A percentile compares a stretch with the other conserved stretches of the same genome.
Conservation (phyloP, 1,284 basidiomycete species). For the Rhodotorula sp. region DNA sequence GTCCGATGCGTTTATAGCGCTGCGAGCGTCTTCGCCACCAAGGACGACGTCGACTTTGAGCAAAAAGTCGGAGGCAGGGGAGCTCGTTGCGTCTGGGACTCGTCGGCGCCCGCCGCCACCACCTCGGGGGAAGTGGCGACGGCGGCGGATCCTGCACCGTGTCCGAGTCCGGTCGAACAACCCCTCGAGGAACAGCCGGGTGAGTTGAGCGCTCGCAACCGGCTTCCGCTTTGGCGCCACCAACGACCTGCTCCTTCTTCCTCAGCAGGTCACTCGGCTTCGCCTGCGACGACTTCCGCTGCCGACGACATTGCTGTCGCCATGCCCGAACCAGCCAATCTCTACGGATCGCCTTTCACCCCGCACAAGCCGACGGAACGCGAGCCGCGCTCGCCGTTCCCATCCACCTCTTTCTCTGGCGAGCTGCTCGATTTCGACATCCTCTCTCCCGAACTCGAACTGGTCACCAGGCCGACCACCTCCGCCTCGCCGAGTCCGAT, state of each 20-base stretch:
- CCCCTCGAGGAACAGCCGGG: neutral
- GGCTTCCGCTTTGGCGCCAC: neutral
- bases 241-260: neutral
- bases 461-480: too few relatives aligned
- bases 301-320: too few relatives aligned
- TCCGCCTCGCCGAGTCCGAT: too few relatives aligned
- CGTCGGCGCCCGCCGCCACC: neutral
- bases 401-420: too few relatives aligned
- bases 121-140: neutral
- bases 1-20: conserved; percentile 11
- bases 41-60: conserved; percentile 9
- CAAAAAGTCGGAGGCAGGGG: conserved; percentile 6
- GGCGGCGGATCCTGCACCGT: neutral
- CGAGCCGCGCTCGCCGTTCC: too few relatives aligned
- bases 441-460: too few relatives aligned
- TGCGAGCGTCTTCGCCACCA: conserved; percentile 1
- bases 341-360: too few relatives aligned
- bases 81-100: conserved; percentile 6
- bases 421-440: too few relatives aligned
- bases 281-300: too few relatives aligned
- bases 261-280: neutral
- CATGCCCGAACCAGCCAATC: too few relatives aligned
- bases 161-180: neutral
- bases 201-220: too few relatives aligned
- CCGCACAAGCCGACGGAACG: too few relatives aligned